Base-by-base conservation (phyloP, 768 basidiomycete genomes). In the Pleurotus tuoliensis region DNA sequence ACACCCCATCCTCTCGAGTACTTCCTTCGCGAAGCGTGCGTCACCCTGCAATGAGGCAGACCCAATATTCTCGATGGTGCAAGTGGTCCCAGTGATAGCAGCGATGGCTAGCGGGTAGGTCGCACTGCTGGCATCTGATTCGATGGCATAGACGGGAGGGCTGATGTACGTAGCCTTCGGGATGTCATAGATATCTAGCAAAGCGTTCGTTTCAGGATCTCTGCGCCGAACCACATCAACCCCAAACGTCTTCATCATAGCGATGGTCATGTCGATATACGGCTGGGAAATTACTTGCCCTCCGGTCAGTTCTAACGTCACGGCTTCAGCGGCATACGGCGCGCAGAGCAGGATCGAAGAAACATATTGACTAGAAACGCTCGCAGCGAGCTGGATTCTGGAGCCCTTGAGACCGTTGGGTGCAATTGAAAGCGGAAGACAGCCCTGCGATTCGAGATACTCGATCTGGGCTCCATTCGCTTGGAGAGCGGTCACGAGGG, bases 261-360 rank as follows among this genome's bases (percentile, higher is more conserved):
- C 86, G 62, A 97, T 89, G 7, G 97, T 98, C 97, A 98, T 98
- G 74, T 99, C 95, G 70, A 99, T 98, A 75, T 98, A 99, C 0
- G 94, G 94, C 73, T 98, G 96, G 4, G 94, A 97, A 68, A 99
- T 98, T 66, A 98, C 97, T 58, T 91, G 87, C 0, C 94, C 96
- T 9, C 96, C 97, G 0, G 84, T 89, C 59, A 99, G 82, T 72
- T 97, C 90, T 52, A 98, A 86, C 2, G 85, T 87, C 58, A 97
- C 82, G n/a, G 88, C 79, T 66, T 92, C 78, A 25, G 71, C 64
- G 1, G 96, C 94, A 66, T 98, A 99, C 1, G 96, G 97, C 0
- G 97, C 95, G 67, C 94, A 97, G 39, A 98, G 87, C 5, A 99
- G 82, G 67, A 98, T 93, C 7, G 94, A 95, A 3, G 94, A 97